Percentiles rank a stretch among this genome's conserved stretches.
phyloP scores from a whole-genome alignment of 129 eudicot species.

The Oenanthe sinensis region DNA sequence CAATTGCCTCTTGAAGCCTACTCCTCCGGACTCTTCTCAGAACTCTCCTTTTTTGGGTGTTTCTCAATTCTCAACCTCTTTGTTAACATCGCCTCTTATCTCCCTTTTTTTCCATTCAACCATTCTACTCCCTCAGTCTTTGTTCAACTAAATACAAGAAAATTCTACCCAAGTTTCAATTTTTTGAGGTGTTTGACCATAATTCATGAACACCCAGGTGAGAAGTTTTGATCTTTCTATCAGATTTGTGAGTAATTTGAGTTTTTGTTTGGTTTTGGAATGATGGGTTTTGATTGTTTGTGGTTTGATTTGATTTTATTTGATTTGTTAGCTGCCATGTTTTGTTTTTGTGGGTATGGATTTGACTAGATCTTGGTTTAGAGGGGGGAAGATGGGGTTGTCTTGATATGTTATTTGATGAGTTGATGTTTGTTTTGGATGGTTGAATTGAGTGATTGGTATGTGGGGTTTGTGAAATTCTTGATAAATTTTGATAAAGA shows the following conservation, averaged over 20 bases:
- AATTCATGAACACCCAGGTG: conserved; percentile 25
- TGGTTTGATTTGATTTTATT: neutral
- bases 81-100: neutral
- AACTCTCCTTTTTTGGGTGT: conserved; percentile 17
- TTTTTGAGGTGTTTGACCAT: conserved; percentile 6
- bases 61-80: conserved; percentile 1
- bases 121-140: neutral
- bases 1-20: conserved; percentile 18
- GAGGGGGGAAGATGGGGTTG: neutral
- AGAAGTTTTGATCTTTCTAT: neutral
- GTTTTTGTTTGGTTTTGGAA: neutral
- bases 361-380: neutral
- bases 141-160: neutral
- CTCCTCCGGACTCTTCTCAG: conserved; percentile 25
- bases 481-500: neutral
- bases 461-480: neutral
- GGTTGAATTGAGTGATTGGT: neutral
- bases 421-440: neutral
- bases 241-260: neutral
- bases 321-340: neutral
- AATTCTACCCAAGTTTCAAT: neutral
- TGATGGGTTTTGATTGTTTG: neutral
- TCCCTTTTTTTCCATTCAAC: neutral
- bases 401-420: neutral
- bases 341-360: neutral